Base-by-base conservation (phyloP, 306 rosid genomes). In the Dryas octopetala region DNA sequence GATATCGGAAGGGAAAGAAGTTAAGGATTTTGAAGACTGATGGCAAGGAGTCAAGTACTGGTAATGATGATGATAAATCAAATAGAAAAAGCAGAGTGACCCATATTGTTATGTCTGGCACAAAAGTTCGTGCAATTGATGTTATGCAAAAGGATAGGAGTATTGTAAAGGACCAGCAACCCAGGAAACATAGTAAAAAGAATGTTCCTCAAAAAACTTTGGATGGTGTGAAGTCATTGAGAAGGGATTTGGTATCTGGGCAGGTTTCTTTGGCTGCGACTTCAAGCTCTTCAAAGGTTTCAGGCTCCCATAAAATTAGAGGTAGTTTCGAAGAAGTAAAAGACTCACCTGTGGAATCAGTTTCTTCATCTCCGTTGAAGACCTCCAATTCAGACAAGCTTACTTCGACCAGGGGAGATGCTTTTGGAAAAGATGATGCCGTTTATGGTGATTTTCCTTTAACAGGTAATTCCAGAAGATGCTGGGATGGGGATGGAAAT, bases 221-320 rank as follows among this genome's bases (percentile, higher is more conserved):
- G 38, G 85, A 70, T 47, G 77, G 83, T 81, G 76, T 51, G 77
- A 83, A 78, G 82, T 85, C 76, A 51, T 44, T 81, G 58, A 76
- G 79, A 46, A 88, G 84, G 74, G 79, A 84, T 79, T 63, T 85
- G 72, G 85, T 75, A 59, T 73, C 74, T 78, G 82, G 82, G 62
- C 78, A 77, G 19, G 80, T 81, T 80, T 85, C 87, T 23, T 12
- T 62, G 71, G 90, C 86, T 55, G 88, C 90, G 57, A 83, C 85
- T 73, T 93, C 98, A 75, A 90, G 89, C 86, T 90, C 93, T 77
- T 93, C 98, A 65, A 89, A 90, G 84, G 79, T 86, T 74, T 90
- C 97, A 53, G 83, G 88, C 44, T 86, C 88, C 75, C 81, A 66
- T 74, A 83, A 70, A 83, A 78, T 51, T 14, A 86, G 85, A 71